Base-by-base conservation (phyloP, 345 rosid species). In the Sisymbrium irio region DNA sequence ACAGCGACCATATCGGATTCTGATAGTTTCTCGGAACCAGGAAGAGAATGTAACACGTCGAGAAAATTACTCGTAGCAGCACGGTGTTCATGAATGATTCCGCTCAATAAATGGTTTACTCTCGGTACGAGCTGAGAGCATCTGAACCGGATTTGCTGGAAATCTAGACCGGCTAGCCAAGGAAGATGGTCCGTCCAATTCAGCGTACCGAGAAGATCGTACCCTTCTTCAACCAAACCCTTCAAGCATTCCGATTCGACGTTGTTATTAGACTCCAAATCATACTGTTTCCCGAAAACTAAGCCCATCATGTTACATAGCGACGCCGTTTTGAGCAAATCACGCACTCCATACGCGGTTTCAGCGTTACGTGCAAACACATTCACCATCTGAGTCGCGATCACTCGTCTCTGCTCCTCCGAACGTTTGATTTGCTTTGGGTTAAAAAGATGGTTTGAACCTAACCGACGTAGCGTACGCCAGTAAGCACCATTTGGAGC, bases 131-230 rank as follows among this genome's bases (percentile, higher is more conserved):
- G 89, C 20, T 68, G 70, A 4, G 96, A 83, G 78, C 96, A 90
- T 59, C 90, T 84, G 47, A 62, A 77, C 74, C 90, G 81, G 81
- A 88, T 78, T 77, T 85, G 88, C 67, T 88, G 93, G 37, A 85
- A 82, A 75, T 88, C 96, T 27, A 86, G 82, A 45, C 80, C 85
- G 11, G 80, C 74, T n/a, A 90, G 44, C 90, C 90, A 90, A 9
- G 86, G 79, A 40, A 90, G 90, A 73, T 88, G 88, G 80, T 90
- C 96, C 3, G 88, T 69, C 91, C 96, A 90, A 27, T 88, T 88
- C 35, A 90, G 65, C 3, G 70, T 83, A 13, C 93, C 93, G n/a
- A 90, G 45, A 27, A 90, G 69, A 19, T 86, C 86, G 57, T 88
- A 88, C 17, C 96, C 93, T 84, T 88, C 87, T 45, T 86, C 91